Conservation (phyloP, 2,329 filamentous ascomycete species). For the Aspergillus fijiensis region DNA sequence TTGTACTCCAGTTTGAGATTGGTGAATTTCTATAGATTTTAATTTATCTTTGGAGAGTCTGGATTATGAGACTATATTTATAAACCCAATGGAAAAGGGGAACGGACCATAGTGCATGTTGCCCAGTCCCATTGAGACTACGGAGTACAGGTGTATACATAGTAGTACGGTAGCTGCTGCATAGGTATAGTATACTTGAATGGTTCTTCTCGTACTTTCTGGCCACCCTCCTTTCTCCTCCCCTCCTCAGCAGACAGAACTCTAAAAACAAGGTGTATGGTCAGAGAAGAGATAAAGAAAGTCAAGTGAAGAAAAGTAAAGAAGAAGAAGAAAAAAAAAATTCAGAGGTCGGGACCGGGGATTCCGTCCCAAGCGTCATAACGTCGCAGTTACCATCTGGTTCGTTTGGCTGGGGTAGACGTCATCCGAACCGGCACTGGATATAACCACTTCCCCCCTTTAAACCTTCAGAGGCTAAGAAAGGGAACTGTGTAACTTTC, state of each 20-base stretch:
- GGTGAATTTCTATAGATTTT: neutral
- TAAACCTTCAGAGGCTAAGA: neutral
- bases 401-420: constrained; percentile 29
- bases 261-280: neutral
- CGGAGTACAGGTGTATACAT: neutral
- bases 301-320: neutral
- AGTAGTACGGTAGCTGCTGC: neutral
- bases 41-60: too few species aligned
- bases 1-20: neutral
- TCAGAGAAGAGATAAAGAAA: neutral
- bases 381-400: constrained; percentile 18
- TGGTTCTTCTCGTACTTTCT: neutral
- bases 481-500: neutral
- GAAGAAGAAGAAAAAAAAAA: neutral
- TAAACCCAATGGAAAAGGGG: neutral
- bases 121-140: constrained; percentile 1
- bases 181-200: neutral
- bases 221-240: neutral
- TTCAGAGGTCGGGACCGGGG: constrained; percentile 13
- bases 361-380: constrained; percentile 23
- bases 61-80: neutral
- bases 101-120: neutral
- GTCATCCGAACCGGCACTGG: constrained; percentile 33
- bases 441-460: constrained; percentile 20
- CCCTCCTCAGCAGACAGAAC: neutral